Base-by-base conservation (phyloP, 495 filamentous ascomycete species). In the Aspergillus bridgeri region DNA sequence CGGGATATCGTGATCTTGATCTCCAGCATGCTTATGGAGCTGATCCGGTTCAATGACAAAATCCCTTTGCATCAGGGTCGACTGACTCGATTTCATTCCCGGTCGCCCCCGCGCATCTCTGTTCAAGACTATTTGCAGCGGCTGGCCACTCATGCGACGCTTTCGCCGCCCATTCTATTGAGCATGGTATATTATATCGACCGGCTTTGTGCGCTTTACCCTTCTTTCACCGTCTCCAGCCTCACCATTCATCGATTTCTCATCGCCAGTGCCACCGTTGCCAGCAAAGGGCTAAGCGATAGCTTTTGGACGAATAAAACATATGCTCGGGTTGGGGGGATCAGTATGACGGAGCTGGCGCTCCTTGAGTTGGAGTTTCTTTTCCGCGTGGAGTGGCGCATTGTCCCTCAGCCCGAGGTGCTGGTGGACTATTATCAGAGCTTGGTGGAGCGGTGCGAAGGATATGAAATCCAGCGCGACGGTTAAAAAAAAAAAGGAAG, bases 141-240 rank as follows among this genome's bases (percentile, higher is more conserved):
- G 54, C 80, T 98, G 18, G 92, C 94, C 11, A 92, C 91, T 48
- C 94, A 98, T 70, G 94, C 94, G 24, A 96, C 92, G 1, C 82
- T 98, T 1, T 89, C 89, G 6, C 92, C 94, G 6, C 92, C 94
- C 6, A 89, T 98, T 53, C 82, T 98, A n/a, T 82, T 98, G n/a
- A 92, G 91, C 59, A 98, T 98, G 92, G 94, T 98, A 53, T 98
- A 93, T 68, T 98, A 98, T 67, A 97, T 98, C 58, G 95, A 98
- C 71, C 86, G 89, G n/a, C 79, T 98, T 18, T 98, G 92, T 71
- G 85, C 89, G 4, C 74, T 94, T 24, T 98, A 96, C 67, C 87
- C 91, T 6, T 88, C 90, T 18, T 98, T 98, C 73, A 96, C 91
- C 38, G 92, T 98, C 49, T 94, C 87, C 62, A 94, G 89, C 42